phyloP scores from a whole-genome alignment of 495 filamentous ascomycete genomes.

The Aspergillus kassunensis region DNA sequence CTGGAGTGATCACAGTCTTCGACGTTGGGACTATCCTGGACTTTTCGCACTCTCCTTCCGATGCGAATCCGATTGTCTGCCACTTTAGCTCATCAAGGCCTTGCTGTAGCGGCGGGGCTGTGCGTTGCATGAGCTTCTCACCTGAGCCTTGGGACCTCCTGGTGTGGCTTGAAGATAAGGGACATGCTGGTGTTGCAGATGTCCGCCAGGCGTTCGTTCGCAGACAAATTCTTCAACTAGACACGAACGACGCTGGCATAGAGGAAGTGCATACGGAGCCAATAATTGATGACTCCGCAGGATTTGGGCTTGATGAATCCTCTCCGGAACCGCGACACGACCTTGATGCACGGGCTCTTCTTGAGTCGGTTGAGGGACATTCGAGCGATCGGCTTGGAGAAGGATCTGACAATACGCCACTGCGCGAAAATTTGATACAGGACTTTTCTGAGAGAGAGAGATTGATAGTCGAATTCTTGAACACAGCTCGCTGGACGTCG shows the following conservation, averaged over 20 bases:
- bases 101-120: conserved; percentile 62
- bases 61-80: conserved; percentile 34
- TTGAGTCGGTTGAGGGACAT: conserved; percentile 27
- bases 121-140: conserved; percentile 86
- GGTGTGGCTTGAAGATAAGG: conserved; percentile 89
- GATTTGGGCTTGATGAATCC: conserved; percentile 16
- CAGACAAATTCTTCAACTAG: conserved; percentile 68
- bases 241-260: conserved; percentile 49
- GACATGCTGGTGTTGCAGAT: conserved; percentile 79
- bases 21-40: conserved; percentile 50
- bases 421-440: conserved; percentile 38
- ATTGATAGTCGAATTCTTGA: conserved; percentile 55
- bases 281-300: conserved; percentile 23
- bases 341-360: conserved; percentile 28
- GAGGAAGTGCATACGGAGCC: conserved; percentile 53
- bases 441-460: conserved; percentile 55
- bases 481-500: conserved; percentile 40
- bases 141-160: conserved; percentile 88
- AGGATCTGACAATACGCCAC: conserved; percentile 24
- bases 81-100: conserved; percentile 56
- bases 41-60: conserved; percentile 32
- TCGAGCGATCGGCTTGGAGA: conserved; percentile 17
- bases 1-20: conserved; percentile 65
- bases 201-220: conserved; percentile 69
- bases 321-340: conserved; percentile 27